Conservation (phyloP, 441 rosid species). For the Erodium moschatum region DNA sequence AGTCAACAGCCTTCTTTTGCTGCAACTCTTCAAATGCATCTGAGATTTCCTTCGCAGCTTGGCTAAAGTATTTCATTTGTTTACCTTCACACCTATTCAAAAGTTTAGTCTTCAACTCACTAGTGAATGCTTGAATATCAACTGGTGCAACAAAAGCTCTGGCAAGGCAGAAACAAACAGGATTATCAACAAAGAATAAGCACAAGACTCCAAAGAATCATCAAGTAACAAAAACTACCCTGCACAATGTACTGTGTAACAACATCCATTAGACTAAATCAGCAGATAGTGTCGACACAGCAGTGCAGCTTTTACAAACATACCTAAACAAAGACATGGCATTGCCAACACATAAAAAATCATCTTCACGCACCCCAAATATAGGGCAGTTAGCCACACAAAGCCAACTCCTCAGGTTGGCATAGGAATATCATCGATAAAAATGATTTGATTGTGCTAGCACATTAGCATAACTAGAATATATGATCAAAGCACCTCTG, state of each 20-base stretch:
- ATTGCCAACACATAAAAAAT: background rate
- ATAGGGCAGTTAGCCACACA: background rate
- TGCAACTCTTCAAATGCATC: conserved; percentile 61
- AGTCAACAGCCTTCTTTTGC: conserved; percentile 37
- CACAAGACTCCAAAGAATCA: background rate
- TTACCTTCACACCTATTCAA: conserved; percentile 57
- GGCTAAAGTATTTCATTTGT: conserved; percentile 56
- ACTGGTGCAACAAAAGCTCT: conserved; percentile 88
- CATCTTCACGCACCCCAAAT: background rate
- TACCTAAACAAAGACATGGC: background rate
- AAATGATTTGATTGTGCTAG: background rate
- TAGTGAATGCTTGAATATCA: conserved; percentile 78
- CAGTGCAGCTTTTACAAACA: background rate
- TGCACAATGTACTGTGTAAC: background rate
- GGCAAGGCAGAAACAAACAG: conserved; percentile 24
- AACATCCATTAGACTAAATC: background rate
- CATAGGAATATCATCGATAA: background rate
- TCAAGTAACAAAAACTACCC: conserved; percentile 1
- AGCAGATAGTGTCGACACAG: background rate
- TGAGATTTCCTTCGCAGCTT: conserved; percentile 80
- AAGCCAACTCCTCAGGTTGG: conserved; percentile 8
- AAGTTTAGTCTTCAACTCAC: conserved; percentile 70
- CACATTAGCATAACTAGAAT: no score
- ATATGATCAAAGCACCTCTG: no score
- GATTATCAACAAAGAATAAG: conserved; percentile 6